Evolutionary conservation across 495 filamentous ascomycete species (phyloP), one percentile per base, ranked within the genome.

Genomic region (Darksidea phi): DNA sequence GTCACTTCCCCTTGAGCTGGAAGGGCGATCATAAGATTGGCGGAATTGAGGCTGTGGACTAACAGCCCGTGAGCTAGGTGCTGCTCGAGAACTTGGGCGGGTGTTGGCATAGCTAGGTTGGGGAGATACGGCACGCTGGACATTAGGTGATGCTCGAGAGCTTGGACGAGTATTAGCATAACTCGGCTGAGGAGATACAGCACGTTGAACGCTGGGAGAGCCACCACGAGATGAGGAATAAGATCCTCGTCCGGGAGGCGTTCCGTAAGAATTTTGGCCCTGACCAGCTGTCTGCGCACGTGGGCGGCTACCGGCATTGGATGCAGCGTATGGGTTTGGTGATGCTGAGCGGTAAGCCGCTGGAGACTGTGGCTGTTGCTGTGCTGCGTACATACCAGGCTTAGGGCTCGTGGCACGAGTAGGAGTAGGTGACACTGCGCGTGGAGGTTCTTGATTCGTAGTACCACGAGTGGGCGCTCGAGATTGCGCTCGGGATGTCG

Each of bases 41-140:
- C 47, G 61, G 59, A 68, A 70, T 17, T 64, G 55, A 5, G 67
- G 67, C 41, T 59, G 43, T 24, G 67, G 67, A 36, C 61, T 66
- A 7, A 57, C 66, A 1, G 62, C 62, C 11, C 66, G 43, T 12
- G 66, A 69, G 1, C 11, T 28, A 8, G 63, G 52, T 42, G 56
- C 57, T 55, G 63, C 56, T 21, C 63, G 53, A 6, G 63, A 66
- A 26, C 17, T 49, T 2, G 63, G 49, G 2, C 63, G 56, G 12
- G 56, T 41, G 34, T 64, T 64, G 28, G 54, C 26, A 28, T 24
- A 59, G n/a, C 34, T 53, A 23, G 52, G 46, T 42, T 59, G 56
- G 73, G 80, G 80, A 26, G 84, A 88, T 1, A 80, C 79, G 0
- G 80, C 80, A 51, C 86, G 79, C 25, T 73, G 67, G 32, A 80